Conservation (phyloP, 2,329 filamentous ascomycete genomes). For the Lachnellula suecica region DNA sequence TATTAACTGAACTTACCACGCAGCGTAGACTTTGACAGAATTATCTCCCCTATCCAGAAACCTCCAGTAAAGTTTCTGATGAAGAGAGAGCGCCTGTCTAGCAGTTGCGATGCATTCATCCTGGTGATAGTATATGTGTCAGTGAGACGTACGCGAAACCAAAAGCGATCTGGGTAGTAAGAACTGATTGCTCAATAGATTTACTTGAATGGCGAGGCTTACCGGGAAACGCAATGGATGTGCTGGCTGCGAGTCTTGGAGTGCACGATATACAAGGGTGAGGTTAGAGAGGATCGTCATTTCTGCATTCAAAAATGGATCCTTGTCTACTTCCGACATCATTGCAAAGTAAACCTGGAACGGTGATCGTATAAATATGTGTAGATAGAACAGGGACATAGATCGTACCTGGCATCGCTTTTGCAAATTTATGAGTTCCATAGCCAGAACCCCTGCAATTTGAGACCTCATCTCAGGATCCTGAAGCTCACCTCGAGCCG, state of each 20-base stretch:
- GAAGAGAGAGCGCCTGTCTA: conserved; percentile 6
- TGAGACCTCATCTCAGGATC: background rate
- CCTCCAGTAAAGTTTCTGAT: background rate
- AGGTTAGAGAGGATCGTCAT: conserved; percentile 7
- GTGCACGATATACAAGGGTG: conserved; percentile 7
- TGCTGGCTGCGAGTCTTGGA: conserved; percentile 1
- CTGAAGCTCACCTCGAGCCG: conserved; percentile 5
- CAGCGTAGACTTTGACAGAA: conserved; percentile 8
- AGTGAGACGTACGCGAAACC: background rate
- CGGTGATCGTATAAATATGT: background rate
- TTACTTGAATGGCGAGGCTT: background rate
- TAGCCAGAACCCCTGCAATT: conserved; percentile 2
- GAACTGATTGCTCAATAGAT: background rate
- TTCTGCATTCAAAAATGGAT: conserved; percentile 6
- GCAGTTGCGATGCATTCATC: conserved; percentile 9
- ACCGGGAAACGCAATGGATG: conserved; percentile 7
- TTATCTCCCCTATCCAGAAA: conserved; percentile 1
- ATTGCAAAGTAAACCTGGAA: background rate
- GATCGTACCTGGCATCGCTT: background rate
- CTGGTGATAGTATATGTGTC: background rate
- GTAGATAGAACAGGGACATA: background rate
- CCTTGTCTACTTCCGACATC: background rate
- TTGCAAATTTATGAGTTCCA: background rate
- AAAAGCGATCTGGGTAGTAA: too few species aligned
- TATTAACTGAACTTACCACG: background rate